Evolutionary conservation across 441 rosid genomes (phyloP), one percentile per base, ranked within the genome.

Genomic region (Omphalea diandra): DNA sequence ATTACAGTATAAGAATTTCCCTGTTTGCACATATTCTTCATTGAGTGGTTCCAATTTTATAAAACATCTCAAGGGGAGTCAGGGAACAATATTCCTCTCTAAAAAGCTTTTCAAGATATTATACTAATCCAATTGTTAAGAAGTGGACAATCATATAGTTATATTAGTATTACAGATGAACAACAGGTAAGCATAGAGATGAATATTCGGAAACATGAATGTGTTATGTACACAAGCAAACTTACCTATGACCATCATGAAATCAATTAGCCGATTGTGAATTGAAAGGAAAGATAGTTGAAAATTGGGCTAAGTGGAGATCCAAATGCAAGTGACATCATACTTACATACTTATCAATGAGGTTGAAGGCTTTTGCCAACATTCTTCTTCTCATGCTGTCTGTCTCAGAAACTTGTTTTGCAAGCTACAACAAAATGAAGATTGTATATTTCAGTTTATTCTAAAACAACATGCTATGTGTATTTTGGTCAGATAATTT

Each of bases 371-470:
- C 98, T 83, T 89, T 92, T 70, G 62, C 83, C 83, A 95, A 76
- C 72, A 83, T 85, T 67, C 77, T 82, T 75, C 43, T 82, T 82
- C 94, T 95, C 84, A 74, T 82, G 66, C 36, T 83, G 79, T 95
- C 99, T 90, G 80, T 85, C 70, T 84, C 85, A 73, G 86, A 76
- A 76, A 95, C 90, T 92, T 95, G 99, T 74, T 89, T 95, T 56
- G 81, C 93, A 55, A 95, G 96, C 98, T 92, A 76, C 70, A 77
- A 70, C 58, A 76, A 32, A 59, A 70, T 54, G 63, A 26, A 58
- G 22, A 75, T 61, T 54, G 60, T 47, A 44, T n/a, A 59, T 49
- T 58, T 44, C n/a, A 40, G n/a, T 32, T 46, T 35, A n/a, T 40
- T 54, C n/a, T n/a, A n/a, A n/a, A n/a, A n/a, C n/a, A n/a, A n/a